These are phyloP conservation scores for Trypanosoma rangeli DNA, from an alignment of 208 protist genomes.

Conservation along the genomic window DNA sequence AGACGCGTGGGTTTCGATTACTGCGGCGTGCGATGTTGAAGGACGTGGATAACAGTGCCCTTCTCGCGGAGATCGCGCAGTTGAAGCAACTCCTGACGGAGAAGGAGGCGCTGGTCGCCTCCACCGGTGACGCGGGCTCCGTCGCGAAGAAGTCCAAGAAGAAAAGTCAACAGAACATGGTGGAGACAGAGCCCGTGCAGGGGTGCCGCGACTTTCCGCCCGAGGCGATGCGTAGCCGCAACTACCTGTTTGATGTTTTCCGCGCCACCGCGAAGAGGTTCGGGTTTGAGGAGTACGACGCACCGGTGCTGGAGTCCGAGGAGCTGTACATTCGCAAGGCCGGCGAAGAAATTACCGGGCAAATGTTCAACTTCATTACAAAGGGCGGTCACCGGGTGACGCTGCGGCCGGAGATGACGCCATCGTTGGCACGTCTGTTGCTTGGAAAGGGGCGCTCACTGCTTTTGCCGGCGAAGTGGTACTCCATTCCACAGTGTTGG, in stretches of 20 bases:
- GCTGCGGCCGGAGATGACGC: constrained; percentile 96
- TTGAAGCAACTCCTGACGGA: constrained; percentile 45
- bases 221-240: constrained; percentile 92
- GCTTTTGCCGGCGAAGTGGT: constrained; percentile 95
- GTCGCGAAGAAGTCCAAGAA: constrained; percentile 85
- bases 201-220: constrained; percentile 96
- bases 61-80: constrained; percentile 68
- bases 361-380: constrained; percentile 97
- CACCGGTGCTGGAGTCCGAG: constrained; percentile 93
- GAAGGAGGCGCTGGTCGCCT: constrained; percentile 44
- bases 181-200: constrained; percentile 91
- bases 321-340: constrained; percentile 94
- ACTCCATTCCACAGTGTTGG: constrained; percentile 96
- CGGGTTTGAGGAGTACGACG: constrained; percentile 97
- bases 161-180: constrained; percentile 86
- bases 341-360: constrained; percentile 96
- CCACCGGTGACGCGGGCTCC: constrained; percentile 28
- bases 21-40: constrained; percentile 22
- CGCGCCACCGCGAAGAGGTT: constrained; percentile 72
- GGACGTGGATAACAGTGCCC: constrained; percentile 26
- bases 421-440: constrained; percentile 91
- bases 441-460: constrained; percentile 88
- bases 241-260: constrained; percentile 92
- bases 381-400: constrained; percentile 91
- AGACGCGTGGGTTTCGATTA: constrained; percentile 17